phyloP scores from a whole-genome alignment of 2,329 filamentous ascomycete genomes.

The Pseudogymnoascus sp. region DNA sequence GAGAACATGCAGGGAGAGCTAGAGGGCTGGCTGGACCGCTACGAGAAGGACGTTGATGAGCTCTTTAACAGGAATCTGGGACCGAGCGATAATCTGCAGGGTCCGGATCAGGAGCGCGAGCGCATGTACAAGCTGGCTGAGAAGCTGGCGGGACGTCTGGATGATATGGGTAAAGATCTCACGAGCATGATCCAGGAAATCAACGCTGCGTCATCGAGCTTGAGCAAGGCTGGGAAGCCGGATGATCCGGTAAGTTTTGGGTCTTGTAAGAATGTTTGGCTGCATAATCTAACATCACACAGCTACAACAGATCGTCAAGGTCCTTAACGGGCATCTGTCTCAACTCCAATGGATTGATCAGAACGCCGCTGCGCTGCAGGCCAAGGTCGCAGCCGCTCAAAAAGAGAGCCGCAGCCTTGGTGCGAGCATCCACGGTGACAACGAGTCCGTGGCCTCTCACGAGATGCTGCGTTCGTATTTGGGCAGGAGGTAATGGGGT shows the following conservation, averaged over 20 bases:
- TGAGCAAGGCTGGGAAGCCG: conserved; percentile 82
- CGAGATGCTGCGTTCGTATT: conserved; percentile 84
- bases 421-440: conserved; percentile 44
- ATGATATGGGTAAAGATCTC: conserved; percentile 88
- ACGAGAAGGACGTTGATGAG: conserved; percentile 84
- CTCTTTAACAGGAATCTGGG: conserved; percentile 74
- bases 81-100: conserved; percentile 66
- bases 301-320: conserved; percentile 91
- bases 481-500: conserved; percentile 54
- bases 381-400: conserved; percentile 76
- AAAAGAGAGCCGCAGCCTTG: conserved; percentile 60
- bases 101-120: conserved; percentile 92
- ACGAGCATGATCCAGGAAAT: conserved; percentile 98
- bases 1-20: conserved; percentile 92
- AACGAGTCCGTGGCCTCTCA: conserved; percentile 62
- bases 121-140: conserved; percentile 93
- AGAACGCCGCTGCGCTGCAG: conserved; percentile 71
- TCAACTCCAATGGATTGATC: conserved; percentile 89
- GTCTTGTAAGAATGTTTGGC: conserved; percentile 13
- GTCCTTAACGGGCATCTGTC: conserved; percentile 89
- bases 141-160: conserved; percentile 80
- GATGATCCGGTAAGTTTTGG: conserved; percentile 67
- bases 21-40: conserved; percentile 77
- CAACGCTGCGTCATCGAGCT: conserved; percentile 79
- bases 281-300: conserved; percentile 16